Evolutionary conservation across 1,284 basidiomycete genomes (phyloP).

Genomic region (Apiotrichum gracile): DNA sequence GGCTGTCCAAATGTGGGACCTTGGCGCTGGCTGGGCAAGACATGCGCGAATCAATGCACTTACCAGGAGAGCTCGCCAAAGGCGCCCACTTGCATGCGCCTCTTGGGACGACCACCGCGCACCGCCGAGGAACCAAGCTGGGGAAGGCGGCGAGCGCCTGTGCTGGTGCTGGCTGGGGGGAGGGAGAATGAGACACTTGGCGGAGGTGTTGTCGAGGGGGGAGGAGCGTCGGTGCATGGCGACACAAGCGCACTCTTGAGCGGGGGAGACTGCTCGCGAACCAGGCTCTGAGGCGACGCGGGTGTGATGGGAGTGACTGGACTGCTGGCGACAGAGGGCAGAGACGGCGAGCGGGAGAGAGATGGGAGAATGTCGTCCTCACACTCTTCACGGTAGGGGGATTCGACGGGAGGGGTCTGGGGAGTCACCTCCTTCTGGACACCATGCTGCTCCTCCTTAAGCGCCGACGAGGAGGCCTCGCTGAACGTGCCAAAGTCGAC

Average conservation of each 20-base stretch:
- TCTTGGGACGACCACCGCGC: neutral
- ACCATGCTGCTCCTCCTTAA: too few relatives aligned
- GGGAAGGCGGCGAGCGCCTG: neutral
- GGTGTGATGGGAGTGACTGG: neutral
- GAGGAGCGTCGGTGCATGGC: too few relatives aligned
- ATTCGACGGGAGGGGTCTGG: too few relatives aligned
- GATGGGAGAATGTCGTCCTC: neutral
- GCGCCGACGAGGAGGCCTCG: neutral
- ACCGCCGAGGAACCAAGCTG: neutral
- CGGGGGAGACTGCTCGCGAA: neutral
- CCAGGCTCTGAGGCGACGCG: neutral
- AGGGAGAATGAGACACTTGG: neutral
- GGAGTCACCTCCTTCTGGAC: too few relatives aligned
- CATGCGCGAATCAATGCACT: neutral
- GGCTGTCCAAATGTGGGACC: too few relatives aligned
- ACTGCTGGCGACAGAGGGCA: neutral
- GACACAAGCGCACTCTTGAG: neutral
- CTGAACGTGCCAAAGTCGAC: neutral
- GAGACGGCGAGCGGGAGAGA: neutral
- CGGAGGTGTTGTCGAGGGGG: neutral
- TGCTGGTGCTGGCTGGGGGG: too few relatives aligned
- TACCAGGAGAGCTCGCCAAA: constrained; percentile 1
- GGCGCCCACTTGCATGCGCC: neutral
- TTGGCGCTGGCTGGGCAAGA: too few relatives aligned
- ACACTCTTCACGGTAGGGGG: neutral